phyloP scores from a whole-genome alignment of 2,329 filamentous ascomycete genomes.

The Colletotrichum lini region DNA sequence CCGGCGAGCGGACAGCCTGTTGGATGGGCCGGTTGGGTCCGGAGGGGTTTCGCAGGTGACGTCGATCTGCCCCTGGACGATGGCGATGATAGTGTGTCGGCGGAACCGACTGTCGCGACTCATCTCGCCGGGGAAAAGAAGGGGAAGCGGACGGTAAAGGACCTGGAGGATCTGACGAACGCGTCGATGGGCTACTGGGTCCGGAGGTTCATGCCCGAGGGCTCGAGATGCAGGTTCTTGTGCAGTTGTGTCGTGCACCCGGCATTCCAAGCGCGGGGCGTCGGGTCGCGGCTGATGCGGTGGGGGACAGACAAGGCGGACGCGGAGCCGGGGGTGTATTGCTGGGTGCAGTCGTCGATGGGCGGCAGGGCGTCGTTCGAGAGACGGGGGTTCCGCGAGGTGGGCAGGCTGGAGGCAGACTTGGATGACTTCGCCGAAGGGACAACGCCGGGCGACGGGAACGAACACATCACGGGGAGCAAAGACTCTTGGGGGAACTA shows the following conservation, averaged over 20 bases:
- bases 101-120: slow-evolving; percentile 16
- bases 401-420: slow-evolving; percentile 30
- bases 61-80: slow-evolving; percentile 44
- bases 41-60: slow-evolving; percentile 46
- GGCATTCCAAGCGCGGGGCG: slow-evolving; percentile 50
- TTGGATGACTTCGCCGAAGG: slow-evolving; percentile 23
- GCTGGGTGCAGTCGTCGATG: slow-evolving; percentile 47
- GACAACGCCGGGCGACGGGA: not conserved
- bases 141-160: slow-evolving; percentile 44
- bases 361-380: slow-evolving; percentile 49
- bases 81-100: slow-evolving; percentile 34
- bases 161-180: slow-evolving; percentile 49
- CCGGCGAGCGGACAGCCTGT: slow-evolving; percentile 47
- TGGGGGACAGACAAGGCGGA: slow-evolving; percentile 51
- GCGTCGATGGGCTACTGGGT: slow-evolving; percentile 50
- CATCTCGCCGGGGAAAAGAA: not conserved
- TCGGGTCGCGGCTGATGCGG: slow-evolving; percentile 52
- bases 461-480: slow-evolving; percentile 33
- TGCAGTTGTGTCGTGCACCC: slow-evolving; percentile 51
- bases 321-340: slow-evolving; percentile 48
- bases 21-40: slow-evolving; percentile 54
- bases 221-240: slow-evolving; percentile 52
- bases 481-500: slow-evolving; percentile 44
- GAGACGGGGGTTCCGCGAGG: slow-evolving; percentile 48
- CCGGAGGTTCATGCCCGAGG: slow-evolving; percentile 46